A percentile compares a stretch with the other conserved stretches of the same genome.
Evolutionary conservation across 225 moss, liverwort and hornwort genomes (phyloP).

Genomic region (Physcomitrium patens): DNA sequence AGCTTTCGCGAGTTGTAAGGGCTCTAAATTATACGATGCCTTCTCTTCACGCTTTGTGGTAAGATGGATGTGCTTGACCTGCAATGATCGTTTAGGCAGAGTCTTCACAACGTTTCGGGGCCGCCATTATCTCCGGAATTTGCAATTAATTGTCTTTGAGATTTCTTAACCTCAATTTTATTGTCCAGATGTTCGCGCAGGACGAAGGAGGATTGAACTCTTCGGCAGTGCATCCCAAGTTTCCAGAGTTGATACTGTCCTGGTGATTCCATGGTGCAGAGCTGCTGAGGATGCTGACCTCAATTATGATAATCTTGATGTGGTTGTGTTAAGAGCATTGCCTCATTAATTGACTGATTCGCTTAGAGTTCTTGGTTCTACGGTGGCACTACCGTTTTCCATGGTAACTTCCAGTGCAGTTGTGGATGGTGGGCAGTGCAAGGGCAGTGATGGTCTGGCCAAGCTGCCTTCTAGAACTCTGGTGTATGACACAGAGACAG

Average conservation of each 20-base stretch:
- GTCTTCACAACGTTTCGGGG: no score
- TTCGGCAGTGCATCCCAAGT: neutral
- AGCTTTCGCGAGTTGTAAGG: no score
- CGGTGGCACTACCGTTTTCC: constrained; percentile 18
- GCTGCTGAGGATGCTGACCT: neutral
- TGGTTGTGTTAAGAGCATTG: neutral
- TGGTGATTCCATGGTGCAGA: neutral
- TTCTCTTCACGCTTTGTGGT: no score
- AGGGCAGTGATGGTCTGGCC: constrained; percentile 21
- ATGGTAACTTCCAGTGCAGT: constrained; percentile 42
- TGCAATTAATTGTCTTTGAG: neutral
- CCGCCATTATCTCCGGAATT: no score
- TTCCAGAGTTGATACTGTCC: neutral
- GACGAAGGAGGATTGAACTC: constrained; percentile 15
- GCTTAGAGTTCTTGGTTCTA: no score
- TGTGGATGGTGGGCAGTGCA: constrained; percentile 42
- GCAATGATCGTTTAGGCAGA: no score
- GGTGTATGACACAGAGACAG: constrained; percentile 44
- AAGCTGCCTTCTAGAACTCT: constrained; percentile 34
- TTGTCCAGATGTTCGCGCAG: neutral
- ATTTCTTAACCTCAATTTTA: neutral
- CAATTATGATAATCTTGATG: neutral
- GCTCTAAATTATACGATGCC: no score
- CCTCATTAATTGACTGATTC: no score
- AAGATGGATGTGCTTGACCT: no score